Evolutionary conservation across 257 asterid species (phyloP), one percentile per base, ranked within the genome.

Genomic region (Solanum ahanhuiri): DNA sequence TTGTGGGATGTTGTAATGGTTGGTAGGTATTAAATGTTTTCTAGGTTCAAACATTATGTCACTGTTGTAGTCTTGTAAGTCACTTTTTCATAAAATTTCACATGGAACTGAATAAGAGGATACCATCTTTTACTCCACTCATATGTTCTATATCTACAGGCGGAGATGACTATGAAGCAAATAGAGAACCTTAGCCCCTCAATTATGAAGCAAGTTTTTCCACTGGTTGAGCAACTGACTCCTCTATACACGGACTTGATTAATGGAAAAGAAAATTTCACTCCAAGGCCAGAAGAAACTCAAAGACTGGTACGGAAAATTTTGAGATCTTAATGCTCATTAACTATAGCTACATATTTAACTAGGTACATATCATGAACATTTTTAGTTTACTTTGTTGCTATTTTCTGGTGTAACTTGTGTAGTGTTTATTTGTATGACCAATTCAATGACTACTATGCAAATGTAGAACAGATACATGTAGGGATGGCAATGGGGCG

Each of bases 201-300:
- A 86, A 91, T 96, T 39, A 79, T 95, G 94, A 96, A 95, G 92
- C 99, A 96, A 92, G 93, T 93, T 63, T 94, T 95, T 91, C 99
- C 98, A 51, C 93, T 96, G 81, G 96, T 96, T 87, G 99, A 96
- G 93, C 99, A 96, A 89, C 96, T 96, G 85, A 97, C 99, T 89
- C 97, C 99, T 67, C 89, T 96, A 91, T 96, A 96, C 89, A 92
- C 91, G 98, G 99, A 96, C 90, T 91, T 96, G 87, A 94, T 94
- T 67, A 95, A 95, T 41, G 99, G 99, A 75, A 95, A 98, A 91
- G 98, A 95, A 89, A 90, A 93, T 14, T 96, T 96, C 79, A 87
- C 91, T 85, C 99, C 99, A 0, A 95, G 89, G 87, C 99, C 99
- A 48, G 99, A 95, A 92, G 98, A 96, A 90, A 94, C 98, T 82